Evolutionary conservation across 106 monocot genomes (phyloP).

Genomic region (Hemerocallis citrina): DNA sequence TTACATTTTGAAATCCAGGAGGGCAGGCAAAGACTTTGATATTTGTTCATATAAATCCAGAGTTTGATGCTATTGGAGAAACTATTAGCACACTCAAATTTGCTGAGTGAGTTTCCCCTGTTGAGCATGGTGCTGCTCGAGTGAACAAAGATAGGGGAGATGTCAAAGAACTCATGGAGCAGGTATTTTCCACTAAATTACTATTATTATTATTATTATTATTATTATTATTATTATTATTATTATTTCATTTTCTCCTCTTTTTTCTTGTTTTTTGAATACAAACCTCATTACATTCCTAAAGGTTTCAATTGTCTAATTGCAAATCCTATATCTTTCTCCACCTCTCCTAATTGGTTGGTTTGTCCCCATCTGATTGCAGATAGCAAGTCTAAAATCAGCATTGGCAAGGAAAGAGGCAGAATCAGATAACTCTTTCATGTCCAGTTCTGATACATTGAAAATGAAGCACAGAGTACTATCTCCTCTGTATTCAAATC

Average conservation of each 20-base stretch:
- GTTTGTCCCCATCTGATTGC: slow-evolving; percentile 3
- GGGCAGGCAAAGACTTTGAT: slow-evolving; percentile 98
- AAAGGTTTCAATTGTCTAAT: no score
- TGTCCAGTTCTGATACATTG: slow-evolving; percentile 24
- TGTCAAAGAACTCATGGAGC: slow-evolving; percentile 80
- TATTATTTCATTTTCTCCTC: no score
- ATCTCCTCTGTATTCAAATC: slow-evolving; percentile 28
- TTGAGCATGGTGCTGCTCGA: slow-evolving; percentile 88
- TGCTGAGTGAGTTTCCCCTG: slow-evolving; percentile 90
- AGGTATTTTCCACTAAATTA: slow-evolving; percentile 50
- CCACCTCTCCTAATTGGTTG: neutral
- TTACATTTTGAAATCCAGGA: slow-evolving; percentile 26
- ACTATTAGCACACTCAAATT: slow-evolving; percentile 97
- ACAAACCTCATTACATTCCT: no score
- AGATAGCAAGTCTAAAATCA: slow-evolving; percentile 73
- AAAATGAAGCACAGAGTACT: slow-evolving; percentile 29
- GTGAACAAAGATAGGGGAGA: slow-evolving; percentile 79
- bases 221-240: neutral
- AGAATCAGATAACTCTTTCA: slow-evolving; percentile 25
- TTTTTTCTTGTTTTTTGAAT: no score
- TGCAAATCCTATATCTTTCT: neutral
- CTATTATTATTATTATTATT: neutral
- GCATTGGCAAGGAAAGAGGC: slow-evolving; percentile 62
- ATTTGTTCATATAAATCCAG: slow-evolving; percentile 99
- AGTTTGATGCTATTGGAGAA: slow-evolving; percentile 81